Evolutionary conservation across 83 land plant species (phyloP), one percentile per base, ranked within the genome.

Genomic region (Picea engelmannii): DNA sequence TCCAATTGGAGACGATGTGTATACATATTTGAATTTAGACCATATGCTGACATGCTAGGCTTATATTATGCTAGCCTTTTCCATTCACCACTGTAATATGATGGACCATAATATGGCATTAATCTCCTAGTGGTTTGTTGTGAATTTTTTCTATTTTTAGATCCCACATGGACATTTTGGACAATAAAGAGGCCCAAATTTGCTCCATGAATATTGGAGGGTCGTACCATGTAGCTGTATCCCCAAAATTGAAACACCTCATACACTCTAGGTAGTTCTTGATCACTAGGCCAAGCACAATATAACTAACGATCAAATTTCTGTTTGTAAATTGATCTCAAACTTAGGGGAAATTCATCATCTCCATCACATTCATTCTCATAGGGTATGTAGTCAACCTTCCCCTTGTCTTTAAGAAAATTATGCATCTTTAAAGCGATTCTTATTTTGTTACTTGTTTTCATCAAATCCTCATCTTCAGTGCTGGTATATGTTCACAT

Each of bases 51-150:
- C 47, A 42, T 42, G 47, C 2, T 42, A 42, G 5, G 47, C 47
- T 42, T 42, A 42, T 42, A 42, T 42, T 42, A 6, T 42, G 7
- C 7, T 42, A 42, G 47, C 47, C 47, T 42, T 42, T 6, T 42
- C 47, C 47, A 42, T 42, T 42, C 47, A 42, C 6, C 66, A 63
- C 0, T 63, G 66, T 63, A 63, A 63, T n/a, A 63, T 63, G 66
- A 63, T 63, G 66, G 66, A 21, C 66, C 66, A 63, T 63, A 63
- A 63, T 63, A 63, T 63, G 66, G 66, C 24, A 63, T 63, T 63
- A 63, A 21, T 63, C 66, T 63, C 24, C 66, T 20, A 20, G 23
- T 63, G 24, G 66, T 63, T 63, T 63, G 23, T 63, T 63, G 7
- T 63, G 9, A 63, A 63, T 21, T 63, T 3, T 63, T 63, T 63